Evolutionary conservation across 2,329 filamentous ascomycete species (phyloP).

Genomic region (Lachnellula suecica): DNA sequence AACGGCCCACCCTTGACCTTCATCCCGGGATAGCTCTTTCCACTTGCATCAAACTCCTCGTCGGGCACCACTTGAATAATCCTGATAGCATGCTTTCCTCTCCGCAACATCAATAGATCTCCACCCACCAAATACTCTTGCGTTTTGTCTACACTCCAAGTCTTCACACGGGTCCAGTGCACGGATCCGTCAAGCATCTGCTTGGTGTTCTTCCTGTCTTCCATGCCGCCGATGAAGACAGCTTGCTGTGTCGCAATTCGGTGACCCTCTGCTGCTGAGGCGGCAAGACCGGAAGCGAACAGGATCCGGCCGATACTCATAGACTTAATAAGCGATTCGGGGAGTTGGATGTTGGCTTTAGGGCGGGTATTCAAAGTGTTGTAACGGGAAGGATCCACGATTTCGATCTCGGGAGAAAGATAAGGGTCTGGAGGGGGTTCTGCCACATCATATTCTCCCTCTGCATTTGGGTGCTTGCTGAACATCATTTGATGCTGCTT

Average conservation of each 20-base stretch:
- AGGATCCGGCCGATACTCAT: slow-evolving; percentile 60
- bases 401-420: no score
- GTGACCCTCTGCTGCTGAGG: slow-evolving; percentile 56
- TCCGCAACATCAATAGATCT: slow-evolving; percentile 58
- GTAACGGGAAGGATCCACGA: slow-evolving; percentile 4
- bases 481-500: slow-evolving; percentile 42
- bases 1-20: background rate
- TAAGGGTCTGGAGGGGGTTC: no score
- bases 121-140: slow-evolving; percentile 59
- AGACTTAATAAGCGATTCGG: slow-evolving; percentile 51
- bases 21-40: slow-evolving; percentile 8
- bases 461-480: slow-evolving; percentile 7
- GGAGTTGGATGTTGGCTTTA: slow-evolving; percentile 57
- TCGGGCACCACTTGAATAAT: slow-evolving; percentile 60
- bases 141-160: slow-evolving; percentile 57
- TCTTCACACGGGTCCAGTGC: slow-evolving; percentile 60
- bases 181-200: slow-evolving; percentile 51
- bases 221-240: slow-evolving; percentile 59
- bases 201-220: slow-evolving; percentile 38
- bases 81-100: slow-evolving; percentile 62
- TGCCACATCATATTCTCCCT: background rate
- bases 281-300: slow-evolving; percentile 56
- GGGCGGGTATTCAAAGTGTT: slow-evolving; percentile 46
- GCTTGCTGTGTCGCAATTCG: slow-evolving; percentile 55
- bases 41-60: slow-evolving; percentile 35